phyloP scores from a whole-genome alignment of 2,329 filamentous ascomycete species.

The Fusarium sp. region DNA sequence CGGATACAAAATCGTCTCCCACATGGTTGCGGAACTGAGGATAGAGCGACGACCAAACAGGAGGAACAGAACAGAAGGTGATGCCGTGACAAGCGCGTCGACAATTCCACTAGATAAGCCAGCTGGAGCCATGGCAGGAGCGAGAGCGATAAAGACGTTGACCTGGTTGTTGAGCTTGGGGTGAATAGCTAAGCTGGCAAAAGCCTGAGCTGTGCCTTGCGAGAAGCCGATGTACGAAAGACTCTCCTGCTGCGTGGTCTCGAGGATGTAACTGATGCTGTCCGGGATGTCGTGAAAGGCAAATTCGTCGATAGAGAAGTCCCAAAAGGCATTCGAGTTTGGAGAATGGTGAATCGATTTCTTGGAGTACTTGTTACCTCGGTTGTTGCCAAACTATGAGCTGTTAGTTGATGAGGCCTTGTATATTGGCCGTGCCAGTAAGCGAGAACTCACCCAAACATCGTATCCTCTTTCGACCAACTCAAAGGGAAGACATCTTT shows the following conservation, averaged over 20 bases:
- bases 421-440: neutral
- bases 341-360: slow-evolving; percentile 85
- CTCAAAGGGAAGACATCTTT: slow-evolving; percentile 87
- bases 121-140: slow-evolving; percentile 95
- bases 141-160: slow-evolving; percentile 94
- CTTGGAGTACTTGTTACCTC: slow-evolving; percentile 99
- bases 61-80: slow-evolving; percentile 90
- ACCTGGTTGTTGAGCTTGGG: slow-evolving; percentile 92
- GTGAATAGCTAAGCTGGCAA: slow-evolving; percentile 91
- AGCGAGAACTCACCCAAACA: slow-evolving; percentile 77
- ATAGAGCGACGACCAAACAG: slow-evolving; percentile 93
- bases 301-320: slow-evolving; percentile 98
- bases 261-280: slow-evolving; percentile 90
- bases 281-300: slow-evolving; percentile 98
- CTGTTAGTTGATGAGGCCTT: slow-evolving; percentile 40
- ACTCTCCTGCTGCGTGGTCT: slow-evolving; percentile 82
- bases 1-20: slow-evolving; percentile 95
- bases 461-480: slow-evolving; percentile 93
- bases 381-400: slow-evolving; percentile 87
- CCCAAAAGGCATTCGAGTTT: slow-evolving; percentile 84
- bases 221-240: slow-evolving; percentile 97
- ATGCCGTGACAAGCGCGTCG: slow-evolving; percentile 92
- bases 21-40: slow-evolving; percentile 92
- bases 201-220: slow-evolving; percentile 96
- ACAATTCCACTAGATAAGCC: slow-evolving; percentile 91